Conservation (phyloP, 1,284 basidiomycete genomes). For the Dichomitus squalens region DNA sequence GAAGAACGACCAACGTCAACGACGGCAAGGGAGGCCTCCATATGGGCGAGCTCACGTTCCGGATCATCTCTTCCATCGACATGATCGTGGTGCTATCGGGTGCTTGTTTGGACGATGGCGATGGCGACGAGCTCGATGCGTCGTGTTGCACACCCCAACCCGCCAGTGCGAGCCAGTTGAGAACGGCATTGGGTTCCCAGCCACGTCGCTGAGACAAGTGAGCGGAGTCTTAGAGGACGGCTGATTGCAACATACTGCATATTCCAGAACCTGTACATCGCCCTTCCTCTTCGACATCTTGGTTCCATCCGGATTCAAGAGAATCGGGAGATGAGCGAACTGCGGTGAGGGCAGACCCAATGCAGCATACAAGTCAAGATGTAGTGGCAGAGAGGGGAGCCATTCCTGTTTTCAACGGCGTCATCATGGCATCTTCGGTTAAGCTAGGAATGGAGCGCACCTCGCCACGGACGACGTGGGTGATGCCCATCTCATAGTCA, state of each 20-base stretch:
- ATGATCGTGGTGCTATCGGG: slow-evolving; percentile 71
- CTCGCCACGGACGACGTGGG: slow-evolving; percentile 95
- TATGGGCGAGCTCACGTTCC: slow-evolving; percentile 45
- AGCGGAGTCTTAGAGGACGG: background rate
- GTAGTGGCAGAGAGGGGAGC: slow-evolving; percentile 93
- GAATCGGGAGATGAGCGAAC: slow-evolving; percentile 91
- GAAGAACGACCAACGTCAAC: background rate
- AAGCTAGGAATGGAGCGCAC: slow-evolving; percentile 41
- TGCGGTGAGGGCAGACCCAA: slow-evolving; percentile 74
- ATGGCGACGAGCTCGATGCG: slow-evolving; percentile 22
- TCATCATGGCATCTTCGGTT: background rate
- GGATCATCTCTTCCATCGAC: slow-evolving; percentile 64
- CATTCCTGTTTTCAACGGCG: slow-evolving; percentile 71
- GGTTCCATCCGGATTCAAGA: slow-evolving; percentile 88
- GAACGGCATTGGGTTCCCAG: slow-evolving; percentile 88
- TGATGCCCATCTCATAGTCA: slow-evolving; percentile 94
- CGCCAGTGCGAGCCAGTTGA: slow-evolving; percentile 93
- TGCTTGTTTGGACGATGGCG: slow-evolving; percentile 35
- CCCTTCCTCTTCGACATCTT: slow-evolving; percentile 96
- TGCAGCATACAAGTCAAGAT: slow-evolving; percentile 87
- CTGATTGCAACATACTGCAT: slow-evolving; percentile 59
- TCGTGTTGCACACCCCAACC: slow-evolving; percentile 81
- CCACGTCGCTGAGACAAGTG: slow-evolving; percentile 57
- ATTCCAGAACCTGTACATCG: slow-evolving; percentile 86
- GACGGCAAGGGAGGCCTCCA: background rate